Base-by-base conservation (phyloP, 2,329 filamentous ascomycete species). In the Fusarium phyllophilum region DNA sequence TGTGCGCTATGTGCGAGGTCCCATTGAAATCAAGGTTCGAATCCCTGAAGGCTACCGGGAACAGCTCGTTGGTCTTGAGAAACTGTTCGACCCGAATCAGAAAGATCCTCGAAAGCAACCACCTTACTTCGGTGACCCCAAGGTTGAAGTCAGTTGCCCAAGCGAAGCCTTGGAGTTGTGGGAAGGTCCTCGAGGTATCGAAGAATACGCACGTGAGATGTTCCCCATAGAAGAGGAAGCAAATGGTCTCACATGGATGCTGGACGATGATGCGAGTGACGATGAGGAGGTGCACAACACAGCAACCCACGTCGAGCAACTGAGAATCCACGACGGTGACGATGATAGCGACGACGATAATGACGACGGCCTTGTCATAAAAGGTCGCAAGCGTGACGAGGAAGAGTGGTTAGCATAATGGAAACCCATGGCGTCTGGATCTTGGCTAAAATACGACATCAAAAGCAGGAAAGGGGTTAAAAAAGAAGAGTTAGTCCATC, bases 191-290 rank as follows among this genome's bases (percentile, higher is more conserved):
- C 89, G 96, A 62, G 93, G 94, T 36, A 89, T 98, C 76, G 95
- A 98, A 80, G 96, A 98, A 83, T 99, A 98, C 81, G 96, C 96
- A 3, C 89, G 93, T 55, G 96, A 98, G 81, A 95, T 97, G 34
- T 98, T 98, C 78, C 94, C 94, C 0, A 88, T 98, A 18, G 96
- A 99, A 82, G 96, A 99, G 84, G 93, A 95, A 77, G 94, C 95
- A 38, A 98, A 98, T 81, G 96, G 96, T 10, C 85, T 96, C 79
- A 94, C 93, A 22, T 99, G 96, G 96, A 98, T 98, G 96, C 80
- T 88, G 48, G 87, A 89, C 9, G 87, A 87, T 17, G 86, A 86
- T 44, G 86, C 85, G 31, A 79, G 76, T 39, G 82, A 80, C 13
- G 81, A 82, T 24, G 82, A 83, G n/a, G 82, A 81, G 59, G 69